Evolutionary conservation across 1,139 yeast genomes (phyloP), one percentile per base, ranked within the genome.

Genomic region (Nakaseomyces glabratus): DNA sequence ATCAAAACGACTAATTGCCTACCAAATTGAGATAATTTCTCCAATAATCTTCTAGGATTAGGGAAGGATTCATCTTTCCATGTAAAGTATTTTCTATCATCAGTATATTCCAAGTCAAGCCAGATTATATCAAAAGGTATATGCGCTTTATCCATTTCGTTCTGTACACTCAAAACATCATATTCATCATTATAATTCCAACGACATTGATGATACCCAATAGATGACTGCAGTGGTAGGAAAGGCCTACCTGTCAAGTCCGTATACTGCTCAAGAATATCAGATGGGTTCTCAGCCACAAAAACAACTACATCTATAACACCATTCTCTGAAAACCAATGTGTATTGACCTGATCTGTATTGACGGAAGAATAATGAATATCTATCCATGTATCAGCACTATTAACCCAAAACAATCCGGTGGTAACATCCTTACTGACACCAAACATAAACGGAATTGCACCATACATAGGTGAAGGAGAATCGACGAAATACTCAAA

Each of bases 241-340:
- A 65, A 59, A 0, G 85, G 67, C 41, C 63, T 71, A 1, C 99
- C 98, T 0, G 94, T 78, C n/a, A 90, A 58, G 4, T 60, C 51
- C 1, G 88, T 81, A 54, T 81, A 90, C 28, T 73, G 67, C 33
- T 66, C 53, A 33, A 78, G 71, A 20, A 90, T 68, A 6, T 71
- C 73, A 1, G 55, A 48, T 1, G 96, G 93, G 0, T 66, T 60
- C n/a, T 20, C 24, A 9, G 76, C 93, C 19, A 81, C 65, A 40
- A 85, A 67, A 13, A 90, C 60, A 36, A 84, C 68, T 18, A 88
- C 65, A 54, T 90, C 97, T 35, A 90, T 48, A 16, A 80, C 60
- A 15, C 98, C 97, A 47, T 76, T 73, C 57, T 90, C 99, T 0
- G 95, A 84, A 44, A 90, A 82, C 96, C 97, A 90, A 57, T 90